Conservation (phyloP, 345 rosid genomes). For the Hypericum androsaemum region DNA sequence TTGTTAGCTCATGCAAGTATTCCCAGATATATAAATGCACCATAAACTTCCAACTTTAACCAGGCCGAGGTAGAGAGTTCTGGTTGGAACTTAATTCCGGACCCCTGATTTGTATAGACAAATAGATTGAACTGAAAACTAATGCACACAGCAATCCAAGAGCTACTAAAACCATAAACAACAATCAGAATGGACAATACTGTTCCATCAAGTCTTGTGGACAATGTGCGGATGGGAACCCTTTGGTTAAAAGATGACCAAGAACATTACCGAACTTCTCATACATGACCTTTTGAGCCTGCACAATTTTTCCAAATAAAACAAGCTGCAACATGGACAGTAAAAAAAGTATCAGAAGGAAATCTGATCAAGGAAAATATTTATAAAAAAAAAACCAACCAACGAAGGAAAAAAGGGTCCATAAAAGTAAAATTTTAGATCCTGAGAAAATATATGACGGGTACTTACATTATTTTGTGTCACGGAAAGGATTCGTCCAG, state of each 20-base stretch:
- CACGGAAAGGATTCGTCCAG: conserved; percentile 76
- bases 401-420: neutral
- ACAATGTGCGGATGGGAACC: conserved; percentile 43
- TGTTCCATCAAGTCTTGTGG: conserved; percentile 65
- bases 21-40: too few relatives aligned
- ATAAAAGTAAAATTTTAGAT: neutral
- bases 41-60: too few relatives aligned
- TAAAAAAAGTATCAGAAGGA: neutral
- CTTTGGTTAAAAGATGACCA: conserved; percentile 44
- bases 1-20: too few relatives aligned
- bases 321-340: conserved; percentile 39
- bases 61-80: too few relatives aligned
- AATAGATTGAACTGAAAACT: too few relatives aligned
- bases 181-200: conserved; percentile 34
- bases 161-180: too few relatives aligned
- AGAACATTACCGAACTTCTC: conserved; percentile 85
- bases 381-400: too few relatives aligned
- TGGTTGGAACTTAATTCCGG: too few relatives aligned
- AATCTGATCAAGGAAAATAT: neutral
- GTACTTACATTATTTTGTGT: conserved; percentile 78
- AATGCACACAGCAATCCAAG: too few relatives aligned
- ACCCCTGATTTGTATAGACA: too few relatives aligned
- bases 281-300: conserved; percentile 88
- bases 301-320: conserved; percentile 77
- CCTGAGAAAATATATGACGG: too few relatives aligned